Conservation (phyloP, 192 early-diverging fungal genomes). For the Podila verticillata region DNA sequence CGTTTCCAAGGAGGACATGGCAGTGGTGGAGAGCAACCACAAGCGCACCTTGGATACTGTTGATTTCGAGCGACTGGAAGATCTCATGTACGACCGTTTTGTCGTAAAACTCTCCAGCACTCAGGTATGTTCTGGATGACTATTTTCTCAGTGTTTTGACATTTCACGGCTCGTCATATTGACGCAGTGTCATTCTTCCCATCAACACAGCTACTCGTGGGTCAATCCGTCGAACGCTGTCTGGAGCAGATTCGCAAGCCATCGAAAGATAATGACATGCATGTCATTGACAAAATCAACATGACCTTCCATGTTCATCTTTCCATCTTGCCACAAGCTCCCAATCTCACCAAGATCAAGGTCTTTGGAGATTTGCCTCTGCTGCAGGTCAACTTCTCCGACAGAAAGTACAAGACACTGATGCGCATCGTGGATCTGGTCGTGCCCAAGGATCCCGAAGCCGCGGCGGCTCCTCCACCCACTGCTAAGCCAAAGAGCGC, state of each 20-base stretch:
- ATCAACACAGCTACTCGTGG: slow-evolving; percentile 67
- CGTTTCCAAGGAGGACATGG: slow-evolving; percentile 72
- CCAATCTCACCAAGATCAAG: slow-evolving; percentile 77
- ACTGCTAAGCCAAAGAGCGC: slow-evolving; percentile 24
- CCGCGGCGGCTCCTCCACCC: slow-evolving; percentile 18
- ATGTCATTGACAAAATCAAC: slow-evolving; percentile 91
- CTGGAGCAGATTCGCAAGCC: slow-evolving; percentile 72
- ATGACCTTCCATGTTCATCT: slow-evolving; percentile 82
- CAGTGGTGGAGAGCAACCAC: slow-evolving; percentile 75
- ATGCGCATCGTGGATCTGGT: slow-evolving; percentile 85
- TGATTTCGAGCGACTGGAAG: slow-evolving; percentile 79
- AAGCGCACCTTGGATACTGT: slow-evolving; percentile 64
- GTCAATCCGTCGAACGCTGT: slow-evolving; percentile 76
- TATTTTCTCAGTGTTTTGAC: neutral
- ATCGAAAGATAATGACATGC: slow-evolving; percentile 65
- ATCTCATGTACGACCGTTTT: slow-evolving; percentile 92
- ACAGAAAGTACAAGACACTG: slow-evolving; percentile 91
- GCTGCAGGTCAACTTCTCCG: slow-evolving; percentile 90
- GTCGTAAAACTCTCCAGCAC: slow-evolving; percentile 80
- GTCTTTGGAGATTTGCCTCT: slow-evolving; percentile 85
- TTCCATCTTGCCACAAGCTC: slow-evolving; percentile 84
- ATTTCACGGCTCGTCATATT: neutral
- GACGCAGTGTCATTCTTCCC: slow-evolving; percentile 2
- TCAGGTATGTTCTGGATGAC: slow-evolving; percentile 64
- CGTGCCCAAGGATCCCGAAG: slow-evolving; percentile 49